Evolutionary conservation across 345 rosid species (phyloP), one percentile per base, ranked within the genome.

Genomic region (Ceriops zippeliana): DNA sequence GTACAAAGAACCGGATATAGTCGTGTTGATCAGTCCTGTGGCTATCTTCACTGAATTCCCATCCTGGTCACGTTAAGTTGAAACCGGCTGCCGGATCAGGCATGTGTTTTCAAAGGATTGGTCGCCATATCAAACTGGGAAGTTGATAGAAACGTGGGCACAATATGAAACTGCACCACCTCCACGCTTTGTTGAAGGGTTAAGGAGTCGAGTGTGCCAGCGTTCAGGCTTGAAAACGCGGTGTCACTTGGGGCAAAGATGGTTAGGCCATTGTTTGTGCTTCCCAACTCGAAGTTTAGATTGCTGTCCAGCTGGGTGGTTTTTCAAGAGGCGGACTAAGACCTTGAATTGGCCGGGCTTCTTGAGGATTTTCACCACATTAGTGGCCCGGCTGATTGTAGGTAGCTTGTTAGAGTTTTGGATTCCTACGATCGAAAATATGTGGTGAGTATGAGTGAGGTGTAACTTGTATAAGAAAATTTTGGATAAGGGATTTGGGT

Each of bases 51-150:
- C 71, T 2, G 24, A n/a, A 32, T 53, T 59, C 11, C 72, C 75
- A 11, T 42, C 15, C 65, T 37, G 4, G 85, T 81, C 49, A 78
- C 68, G 15, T 78, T 81, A 22, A 54, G 58, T 16, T 54, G 58
- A 22, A 54, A 22, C 58, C 58, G 30, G 5, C 5, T 10, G 8
- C 58, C 28, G 27, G 58, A 54, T 22, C 58, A 28, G 27, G 58
- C 58, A 11, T 73, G 68, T 31, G 85, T 81, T 52, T 67, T 73
- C 15, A 78, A 73, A 5, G 85, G 85, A 63, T 82, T 82, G 64
- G 79, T 82, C 58, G 70, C 79, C 0, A 83, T 82, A 58, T 76
- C 79, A 70, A 82, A 82, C 58, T 75, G 82, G 34, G 81, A 5
- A 56, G 51, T 65, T 15, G 79, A 42, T 20, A 82, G 70, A 31